Base-by-base conservation (phyloP, 768 basidiomycete genomes). In the Calocybe indica region DNA sequence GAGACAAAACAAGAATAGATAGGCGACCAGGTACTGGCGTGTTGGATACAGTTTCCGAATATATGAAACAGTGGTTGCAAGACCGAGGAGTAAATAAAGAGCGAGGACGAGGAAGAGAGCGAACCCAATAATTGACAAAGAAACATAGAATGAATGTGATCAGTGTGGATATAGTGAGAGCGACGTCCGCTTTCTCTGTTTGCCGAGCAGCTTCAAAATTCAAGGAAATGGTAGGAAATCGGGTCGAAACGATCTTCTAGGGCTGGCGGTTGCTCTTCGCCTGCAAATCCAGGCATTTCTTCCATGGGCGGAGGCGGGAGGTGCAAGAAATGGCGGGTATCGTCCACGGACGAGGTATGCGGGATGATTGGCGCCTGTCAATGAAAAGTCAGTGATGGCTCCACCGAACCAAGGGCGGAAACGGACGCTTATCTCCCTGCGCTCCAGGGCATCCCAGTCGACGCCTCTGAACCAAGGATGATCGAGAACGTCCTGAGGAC, bases 391-490 rank as follows among this genome's bases (percentile, higher is more conserved):
- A 54, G 48, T 32, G 40, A 15, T 37, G 42, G 41, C 37, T 29
- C 37, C 42, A n/a, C 36, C 15, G 15, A 39, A 35, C 40, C 30
- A 38, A 45, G 39, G 43, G 37, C 53, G 43, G 41, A 32, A 39
- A 68, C 79, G 59, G 55, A 91, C 92, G 59, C 83, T 79, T 49
- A 95, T 94, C 65, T 92, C 87, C 47, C 88, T 80, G 33, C 86
- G 79, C 61, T 91, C 88, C 37, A 95, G 67, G 2, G 88, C 87
- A 50, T 80, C 83, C 92, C 92, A 95, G 59, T 94, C 91, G 33
- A 95, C 92, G 10, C 92, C 93, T 62, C 85, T 77, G 72, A 97
- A 97, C 94, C 94, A 98, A 0, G 88, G 80, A 64, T 98, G 94
- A 45, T 83, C 80, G 54, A 94, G 77, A 35, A 98, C 82, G 66